Evolutionary conservation across 257 asterid genomes (phyloP), one percentile per base, ranked within the genome.

Genomic region (Solanum lignicaule): DNA sequence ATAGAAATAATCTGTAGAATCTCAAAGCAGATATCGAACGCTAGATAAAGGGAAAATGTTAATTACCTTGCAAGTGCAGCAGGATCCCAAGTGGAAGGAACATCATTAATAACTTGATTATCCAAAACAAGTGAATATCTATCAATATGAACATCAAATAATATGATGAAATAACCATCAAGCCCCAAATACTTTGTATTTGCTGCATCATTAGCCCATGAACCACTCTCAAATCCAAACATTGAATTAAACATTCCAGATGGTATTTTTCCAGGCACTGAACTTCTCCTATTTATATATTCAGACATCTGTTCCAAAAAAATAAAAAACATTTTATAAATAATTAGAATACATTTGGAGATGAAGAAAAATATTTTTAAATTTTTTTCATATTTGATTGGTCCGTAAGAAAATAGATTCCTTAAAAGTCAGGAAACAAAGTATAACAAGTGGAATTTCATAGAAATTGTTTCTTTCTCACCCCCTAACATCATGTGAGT

Each of bases 31-130:
- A 32, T 32, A 71, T 32, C 4, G 1, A 68, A 68, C 0, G 3
- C 79, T 3, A 2, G 4, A 7, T 16, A 11, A 75, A 5, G 12
- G 6, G 43, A 58, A 2, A 20, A 7, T 7, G 2, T 55, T 3
- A 65, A 7, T 68, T 89, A 96, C 99, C 98, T 95, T 36, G 99
- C 98, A n/a, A 97, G 94, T 87, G 96, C 96, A 25, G 92, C 87
- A 31, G 99, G 98, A 89, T 97, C 99, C 99, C 99, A 97, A 14
- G 92, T 93, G 14, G 98, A 90, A 85, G 99, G 99, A 88, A 97
- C 98, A 2, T 86, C 96, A 25, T 92, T 90, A 33, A 92, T 90
- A 2, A 95, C 98, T 69, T 95, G 90, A 90, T 95, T 94, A 18
- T 87, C 89, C 41, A 97, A 94, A 89, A 95, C 78, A 55, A 97